Evolutionary conservation across 768 basidiomycete species (phyloP), one percentile per base, ranked within the genome.

Genomic region (Strobilomyces confusus): DNA sequence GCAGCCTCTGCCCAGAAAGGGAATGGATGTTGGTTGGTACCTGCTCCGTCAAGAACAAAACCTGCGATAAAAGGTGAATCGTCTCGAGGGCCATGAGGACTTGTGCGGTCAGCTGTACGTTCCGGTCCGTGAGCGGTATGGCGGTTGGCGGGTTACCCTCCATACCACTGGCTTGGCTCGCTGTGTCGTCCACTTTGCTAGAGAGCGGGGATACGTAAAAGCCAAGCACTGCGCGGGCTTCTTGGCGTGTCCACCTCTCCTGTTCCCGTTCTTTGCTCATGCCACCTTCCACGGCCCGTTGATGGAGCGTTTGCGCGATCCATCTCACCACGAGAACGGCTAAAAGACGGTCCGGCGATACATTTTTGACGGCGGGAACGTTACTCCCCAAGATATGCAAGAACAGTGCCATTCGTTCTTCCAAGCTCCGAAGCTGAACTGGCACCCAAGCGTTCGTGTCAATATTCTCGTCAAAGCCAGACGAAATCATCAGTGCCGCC

Each of bases 91-190:
- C 78, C 63, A 77, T 75, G 4, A 82, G 67, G 13, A 80, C 62
- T 58, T 92, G 89, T 0, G 87, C 86, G 47, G 75, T 72, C 15
- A 91, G 75, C 59, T 90, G 89, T 40, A 89, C 70, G 60, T 82
- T 80, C 6, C 87, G 75, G 62, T 87, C 82, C 19, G 69, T 64
- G 22, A 84, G 69, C 0, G 75, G 72, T 6, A 56, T 34, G 23
- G 40, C 9, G 11, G 36, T 29, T 45, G 60, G 58, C 47, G 13
- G 23, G 47, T 19, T 46, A 53, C 43, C 34, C 15, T 53, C 51
- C 5, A 53, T 49, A 65, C 69, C 53, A 49, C 44, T 49, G 55
- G 51, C 22, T 9, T 51, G 58, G 60, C 49, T 13, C 11, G 56
- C 64, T 66, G 63, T 66, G 20, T 44, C 25, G 17, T 5, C 34